Evolutionary conservation across 2,329 filamentous ascomycete species (phyloP).

Genomic region (Monosporascus cannonballus): DNA sequence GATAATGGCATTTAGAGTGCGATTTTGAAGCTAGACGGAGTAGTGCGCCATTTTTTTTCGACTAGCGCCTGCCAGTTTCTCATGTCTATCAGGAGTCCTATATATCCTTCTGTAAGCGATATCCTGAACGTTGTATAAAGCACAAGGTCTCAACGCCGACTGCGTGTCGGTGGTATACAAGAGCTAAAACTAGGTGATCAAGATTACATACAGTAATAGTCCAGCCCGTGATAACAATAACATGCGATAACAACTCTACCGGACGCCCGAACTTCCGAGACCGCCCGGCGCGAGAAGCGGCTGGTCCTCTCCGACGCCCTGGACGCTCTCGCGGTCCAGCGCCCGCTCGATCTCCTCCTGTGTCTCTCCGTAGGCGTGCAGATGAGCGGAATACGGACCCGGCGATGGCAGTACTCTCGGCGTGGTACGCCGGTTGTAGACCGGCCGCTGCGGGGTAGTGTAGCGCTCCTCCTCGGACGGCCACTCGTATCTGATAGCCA

Average conservation of each 20-base stretch:
- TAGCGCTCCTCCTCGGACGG: slow-evolving; percentile 15
- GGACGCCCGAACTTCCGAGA: slow-evolving; percentile 25
- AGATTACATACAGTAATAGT: too few species aligned
- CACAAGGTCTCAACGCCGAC: too few species aligned
- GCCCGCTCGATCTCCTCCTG: slow-evolving; percentile 29
- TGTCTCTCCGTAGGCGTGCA: slow-evolving; percentile 28
- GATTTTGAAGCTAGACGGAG: too few species aligned
- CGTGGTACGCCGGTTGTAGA: slow-evolving; percentile 26
- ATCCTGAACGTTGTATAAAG: too few species aligned
- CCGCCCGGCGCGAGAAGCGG: slow-evolving; percentile 28
- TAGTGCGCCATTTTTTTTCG: too few species aligned
- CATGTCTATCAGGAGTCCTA: too few species aligned
- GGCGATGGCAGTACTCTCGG: slow-evolving; percentile 26
- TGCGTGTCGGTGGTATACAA: too few species aligned
- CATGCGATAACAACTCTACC: slow-evolving; percentile 11
- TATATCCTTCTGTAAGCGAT: too few species aligned
- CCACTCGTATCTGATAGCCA: slow-evolving; percentile 74
- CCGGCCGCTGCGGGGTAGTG: slow-evolving; percentile 18
- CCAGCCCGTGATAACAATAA: background rate
- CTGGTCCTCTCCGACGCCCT: slow-evolving; percentile 27
- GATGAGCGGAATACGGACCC: slow-evolving; percentile 27
- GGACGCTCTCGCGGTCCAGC: slow-evolving; percentile 27
- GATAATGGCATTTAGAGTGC: too few species aligned
- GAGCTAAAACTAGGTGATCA: too few species aligned
- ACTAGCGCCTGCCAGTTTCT: too few species aligned